Conservation (phyloP, 208 protist genomes). For the Leishmania tropica region DNA sequence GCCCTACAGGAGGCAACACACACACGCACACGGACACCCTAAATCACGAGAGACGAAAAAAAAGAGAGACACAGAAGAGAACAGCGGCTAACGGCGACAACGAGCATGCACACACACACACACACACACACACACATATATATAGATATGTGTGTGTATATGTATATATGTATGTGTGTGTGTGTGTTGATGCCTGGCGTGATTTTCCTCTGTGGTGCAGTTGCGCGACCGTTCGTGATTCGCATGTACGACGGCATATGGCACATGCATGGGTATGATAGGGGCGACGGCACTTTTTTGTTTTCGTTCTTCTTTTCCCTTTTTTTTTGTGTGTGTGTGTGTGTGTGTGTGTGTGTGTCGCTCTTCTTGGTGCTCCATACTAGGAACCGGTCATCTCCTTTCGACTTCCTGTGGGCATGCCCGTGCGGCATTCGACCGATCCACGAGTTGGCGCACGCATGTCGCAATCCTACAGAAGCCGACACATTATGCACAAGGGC, state of each 20-base stretch:
- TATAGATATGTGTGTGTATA: too few relatives aligned
- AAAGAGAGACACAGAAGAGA: neutral
- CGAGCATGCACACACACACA: too few relatives aligned
- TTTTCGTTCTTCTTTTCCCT: neutral
- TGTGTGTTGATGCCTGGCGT: too few relatives aligned
- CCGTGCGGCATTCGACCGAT: neutral
- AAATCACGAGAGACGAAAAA: neutral
- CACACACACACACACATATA: too few relatives aligned
- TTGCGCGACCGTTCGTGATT: too few relatives aligned
- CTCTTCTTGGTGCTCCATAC: neutral
- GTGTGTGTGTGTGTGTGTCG: too few relatives aligned
- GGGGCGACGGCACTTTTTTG: too few relatives aligned
- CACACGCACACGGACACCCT: too few relatives aligned
- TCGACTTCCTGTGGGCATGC: neutral
- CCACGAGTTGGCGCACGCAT: neutral
- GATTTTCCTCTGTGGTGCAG: too few relatives aligned
- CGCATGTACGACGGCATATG: too few relatives aligned
- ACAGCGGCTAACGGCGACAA: neutral
- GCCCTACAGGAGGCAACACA: too few relatives aligned
- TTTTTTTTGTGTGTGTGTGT: neutral
- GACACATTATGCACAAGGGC: neutral
- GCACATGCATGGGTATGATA: neutral
- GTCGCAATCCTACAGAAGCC: neutral
- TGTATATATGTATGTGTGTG: too few relatives aligned
- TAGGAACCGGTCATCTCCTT: neutral